Base-by-base conservation (phyloP, 306 rosid genomes). In the Pterocarpus macrocarpus region DNA sequence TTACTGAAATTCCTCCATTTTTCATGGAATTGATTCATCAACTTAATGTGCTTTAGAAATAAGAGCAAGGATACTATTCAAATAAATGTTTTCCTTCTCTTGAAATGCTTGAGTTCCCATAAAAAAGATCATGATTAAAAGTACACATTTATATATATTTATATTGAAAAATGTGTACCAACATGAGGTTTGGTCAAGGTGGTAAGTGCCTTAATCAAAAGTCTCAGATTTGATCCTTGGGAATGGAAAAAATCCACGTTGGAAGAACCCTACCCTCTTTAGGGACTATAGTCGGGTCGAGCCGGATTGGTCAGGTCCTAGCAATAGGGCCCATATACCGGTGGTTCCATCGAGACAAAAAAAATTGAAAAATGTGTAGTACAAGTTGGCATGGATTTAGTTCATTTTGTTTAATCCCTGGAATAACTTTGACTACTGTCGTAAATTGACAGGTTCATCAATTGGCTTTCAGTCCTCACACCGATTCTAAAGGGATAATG, bases 401-500 rank as follows among this genome's bases (percentile, higher is more conserved):
- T 33, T 64, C 38, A 17, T 12, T 73, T 73, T 71, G 39, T 82
- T 58, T 64, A 70, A 64, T 74, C 64, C 80, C 75, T 28, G 12
- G 5, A 71, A 43, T 68, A 53, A 52, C 67, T 82, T 53, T 57
- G 50, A 70, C 45, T 45, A 30, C 8, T 56, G 8, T 76, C 61
- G 69, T 56, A 12, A 68, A 62, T 79, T 86, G 76, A 80, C 92
- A 95, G 99, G 86, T 95, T 88, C 99, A 95, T 86, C 97, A 95
- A 44, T 67, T 95, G 91, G 86, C 95, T 68, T 95, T 93, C 87
- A 95, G 99, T 84, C 93, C 97, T 84, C 99, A 95, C 71, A 93
- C 99, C 4, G 99, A 95, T 75, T 80, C 92, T 71, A 95, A 95
- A 87, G 99, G 99, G 81, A 95, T 93, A 79, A 95, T 95, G 99